Percentiles rank a stretch among this genome's conserved stretches.
Conservation (phyloP, 1,139 yeast species). For the Hemisphaericaspora subhashii region DNA sequence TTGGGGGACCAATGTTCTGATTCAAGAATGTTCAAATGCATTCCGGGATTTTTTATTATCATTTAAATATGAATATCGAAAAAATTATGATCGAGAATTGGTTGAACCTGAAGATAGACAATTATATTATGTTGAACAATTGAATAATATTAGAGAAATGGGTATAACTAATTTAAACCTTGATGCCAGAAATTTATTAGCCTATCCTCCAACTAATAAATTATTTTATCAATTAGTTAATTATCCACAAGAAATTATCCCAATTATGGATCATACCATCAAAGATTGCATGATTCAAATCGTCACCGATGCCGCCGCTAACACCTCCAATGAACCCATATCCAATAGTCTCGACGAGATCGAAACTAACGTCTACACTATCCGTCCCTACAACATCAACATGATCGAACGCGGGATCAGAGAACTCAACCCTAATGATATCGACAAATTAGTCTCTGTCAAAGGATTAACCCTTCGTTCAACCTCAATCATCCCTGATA, state of each 20-base stretch:
- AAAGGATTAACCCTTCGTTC: conserved; percentile 90
- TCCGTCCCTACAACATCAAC: conserved; percentile 80
- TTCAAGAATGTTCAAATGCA: conserved; percentile 76
- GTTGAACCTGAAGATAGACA: conserved; percentile 64
- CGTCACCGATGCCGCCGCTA: conserved; percentile 50
- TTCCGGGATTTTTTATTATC: conserved; percentile 84
- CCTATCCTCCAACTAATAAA: conserved; percentile 75
- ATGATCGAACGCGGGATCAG: conserved; percentile 78
- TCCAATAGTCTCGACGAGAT: conserved; percentile 63
- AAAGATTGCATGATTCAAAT: conserved; percentile 87
- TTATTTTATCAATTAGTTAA: conserved; percentile 82
- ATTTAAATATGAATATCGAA: conserved; percentile 78
- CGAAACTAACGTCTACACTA: conserved; percentile 80
- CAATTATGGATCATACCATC: conserved; percentile 95
- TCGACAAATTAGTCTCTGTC: conserved; percentile 86
- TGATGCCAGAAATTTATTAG: conserved; percentile 76
- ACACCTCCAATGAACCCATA: conserved; percentile 31
- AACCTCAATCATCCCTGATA: conserved; percentile 92
- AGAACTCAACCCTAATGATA: conserved; percentile 92
- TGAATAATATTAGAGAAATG: conserved; percentile 71
- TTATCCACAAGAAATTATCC: conserved; percentile 95
- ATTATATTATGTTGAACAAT: conserved; percentile 68
- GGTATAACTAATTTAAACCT: conserved; percentile 83
- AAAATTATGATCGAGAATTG: conserved; percentile 42
- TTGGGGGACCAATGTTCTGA: conserved; percentile 98